A percentile compares a stretch with the other conserved stretches of the same genome.
phyloP scores from a whole-genome alignment of 2,329 filamentous ascomycete species.

The Aureobasidium sp. region DNA sequence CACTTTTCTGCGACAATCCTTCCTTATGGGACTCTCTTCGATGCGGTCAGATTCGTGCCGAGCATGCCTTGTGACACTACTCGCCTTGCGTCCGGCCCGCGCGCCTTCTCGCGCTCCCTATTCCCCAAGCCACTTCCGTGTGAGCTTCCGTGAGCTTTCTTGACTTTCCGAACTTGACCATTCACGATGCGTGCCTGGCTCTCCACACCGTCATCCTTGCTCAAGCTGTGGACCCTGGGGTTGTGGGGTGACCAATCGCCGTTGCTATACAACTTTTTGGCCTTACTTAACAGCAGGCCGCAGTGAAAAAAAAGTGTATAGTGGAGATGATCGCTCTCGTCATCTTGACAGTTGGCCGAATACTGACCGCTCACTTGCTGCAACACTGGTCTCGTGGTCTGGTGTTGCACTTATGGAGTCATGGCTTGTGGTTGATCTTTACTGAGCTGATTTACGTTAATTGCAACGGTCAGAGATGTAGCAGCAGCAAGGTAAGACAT shows the following conservation, averaged over 20 bases:
- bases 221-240: constrained; percentile 13
- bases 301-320: background rate
- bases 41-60: constrained; percentile 6
- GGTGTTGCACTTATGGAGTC: background rate
- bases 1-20: constrained; percentile 2
- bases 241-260: constrained; percentile 6
- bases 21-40: background rate
- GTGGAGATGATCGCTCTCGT: constrained; percentile 9
- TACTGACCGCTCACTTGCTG: constrained; percentile 2
- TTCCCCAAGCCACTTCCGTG: constrained; percentile 10
- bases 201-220: constrained; percentile 15
- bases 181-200: constrained; percentile 13
- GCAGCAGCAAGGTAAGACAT: background rate
- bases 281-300: background rate
- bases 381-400: constrained; percentile 14
- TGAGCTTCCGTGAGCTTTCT: constrained; percentile 1
- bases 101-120: background rate
- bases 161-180: background rate
- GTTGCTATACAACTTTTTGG: background rate
- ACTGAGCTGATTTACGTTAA: background rate
- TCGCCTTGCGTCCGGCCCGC: constrained; percentile 8
- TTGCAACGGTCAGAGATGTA: background rate
- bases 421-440: constrained; percentile 1
- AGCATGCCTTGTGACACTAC: constrained; percentile 11
- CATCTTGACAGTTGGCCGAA: constrained; percentile 9